These are phyloP conservation scores for Dendrobium officinale DNA, from an alignment of 106 monocot genomes.

Conservation along the genomic window DNA sequence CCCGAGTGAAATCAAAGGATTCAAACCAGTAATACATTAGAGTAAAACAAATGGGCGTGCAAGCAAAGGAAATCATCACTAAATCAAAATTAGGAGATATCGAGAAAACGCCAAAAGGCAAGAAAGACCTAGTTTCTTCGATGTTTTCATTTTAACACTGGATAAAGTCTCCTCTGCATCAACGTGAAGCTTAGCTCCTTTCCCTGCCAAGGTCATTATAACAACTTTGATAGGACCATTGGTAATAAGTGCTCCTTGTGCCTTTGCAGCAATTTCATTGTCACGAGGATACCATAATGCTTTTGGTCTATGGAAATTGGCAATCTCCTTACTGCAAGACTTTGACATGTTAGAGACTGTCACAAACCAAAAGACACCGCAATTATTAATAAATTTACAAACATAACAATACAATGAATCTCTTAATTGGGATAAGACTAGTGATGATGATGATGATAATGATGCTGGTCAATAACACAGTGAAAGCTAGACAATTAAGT, in stretches of 20 bases:
- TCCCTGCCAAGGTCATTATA: constrained; percentile 62
- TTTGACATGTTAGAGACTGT: not conserved
- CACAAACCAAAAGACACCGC: not conserved
- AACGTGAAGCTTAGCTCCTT: constrained; percentile 55
- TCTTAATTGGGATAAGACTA: not conserved
- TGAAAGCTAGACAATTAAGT: not conserved
- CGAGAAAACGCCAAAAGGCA: constrained; percentile 3
- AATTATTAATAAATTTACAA: not conserved
- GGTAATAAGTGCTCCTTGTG: constrained; percentile 30
- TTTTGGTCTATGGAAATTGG: constrained; percentile 93
- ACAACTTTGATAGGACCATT: constrained; percentile 66
- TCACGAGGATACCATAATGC: constrained; percentile 88
- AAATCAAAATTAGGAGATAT: not conserved
- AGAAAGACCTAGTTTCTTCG: constrained; percentile 81
- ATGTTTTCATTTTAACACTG: constrained; percentile 55
- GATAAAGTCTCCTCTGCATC: constrained; percentile 60
- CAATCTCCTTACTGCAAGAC: constrained; percentile 81
- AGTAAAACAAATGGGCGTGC: not conserved
- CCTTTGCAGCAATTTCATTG: constrained; percentile 55
- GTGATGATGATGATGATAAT: not conserved
- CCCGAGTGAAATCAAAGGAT: not conserved
- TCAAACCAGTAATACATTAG: constrained; percentile 1
- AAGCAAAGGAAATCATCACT: not conserved
- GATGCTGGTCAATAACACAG: not conserved
- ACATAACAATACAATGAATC: not conserved